Evolutionary conservation across 179 eudicot species (phyloP).

Genomic region (Patellifolia procumbens): DNA sequence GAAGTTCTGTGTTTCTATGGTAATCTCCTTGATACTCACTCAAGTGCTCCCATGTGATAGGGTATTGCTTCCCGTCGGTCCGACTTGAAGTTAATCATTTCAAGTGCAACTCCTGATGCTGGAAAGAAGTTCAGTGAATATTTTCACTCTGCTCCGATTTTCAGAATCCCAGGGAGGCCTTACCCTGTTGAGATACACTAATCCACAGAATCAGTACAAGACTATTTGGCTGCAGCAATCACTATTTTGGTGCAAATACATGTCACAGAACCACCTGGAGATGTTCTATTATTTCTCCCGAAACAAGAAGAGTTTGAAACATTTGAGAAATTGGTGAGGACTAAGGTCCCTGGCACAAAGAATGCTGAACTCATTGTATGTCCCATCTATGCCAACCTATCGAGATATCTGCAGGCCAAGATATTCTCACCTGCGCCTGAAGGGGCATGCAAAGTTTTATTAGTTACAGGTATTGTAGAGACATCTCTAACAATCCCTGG

Average conservation of each 20-base stretch:
- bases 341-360: slow-evolving; percentile 68
- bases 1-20: background rate
- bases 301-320: slow-evolving; percentile 92
- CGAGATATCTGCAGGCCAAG: slow-evolving; percentile 74
- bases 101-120: slow-evolving; percentile 91
- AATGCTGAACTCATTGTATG: slow-evolving; percentile 77
- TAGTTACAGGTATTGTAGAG: slow-evolving; percentile 89
- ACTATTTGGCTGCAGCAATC: slow-evolving; percentile 82
- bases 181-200: slow-evolving; percentile 74
- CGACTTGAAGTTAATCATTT: slow-evolving; percentile 76
- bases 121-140: slow-evolving; percentile 83
- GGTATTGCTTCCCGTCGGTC: slow-evolving; percentile 72
- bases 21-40: background rate
- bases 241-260: slow-evolving; percentile 77
- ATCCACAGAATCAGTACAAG: slow-evolving; percentile 78
- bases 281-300: slow-evolving; percentile 70
- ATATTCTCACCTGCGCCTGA: slow-evolving; percentile 82
- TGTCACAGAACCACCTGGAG: slow-evolving; percentile 73
- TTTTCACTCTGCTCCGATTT: slow-evolving; percentile 79
- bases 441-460: slow-evolving; percentile 81
- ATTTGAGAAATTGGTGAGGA: slow-evolving; percentile 76
- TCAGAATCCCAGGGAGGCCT: slow-evolving; percentile 82
- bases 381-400: slow-evolving; percentile 78
- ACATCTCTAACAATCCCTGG: slow-evolving; percentile 87
- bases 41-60: slow-evolving; percentile 32